A percentile compares a stretch with the other conserved stretches of the same genome.
These are phyloP conservation scores for Cicer pinnatifidum DNA, from an alignment of 306 rosid species.

Conservation along the genomic window DNA sequence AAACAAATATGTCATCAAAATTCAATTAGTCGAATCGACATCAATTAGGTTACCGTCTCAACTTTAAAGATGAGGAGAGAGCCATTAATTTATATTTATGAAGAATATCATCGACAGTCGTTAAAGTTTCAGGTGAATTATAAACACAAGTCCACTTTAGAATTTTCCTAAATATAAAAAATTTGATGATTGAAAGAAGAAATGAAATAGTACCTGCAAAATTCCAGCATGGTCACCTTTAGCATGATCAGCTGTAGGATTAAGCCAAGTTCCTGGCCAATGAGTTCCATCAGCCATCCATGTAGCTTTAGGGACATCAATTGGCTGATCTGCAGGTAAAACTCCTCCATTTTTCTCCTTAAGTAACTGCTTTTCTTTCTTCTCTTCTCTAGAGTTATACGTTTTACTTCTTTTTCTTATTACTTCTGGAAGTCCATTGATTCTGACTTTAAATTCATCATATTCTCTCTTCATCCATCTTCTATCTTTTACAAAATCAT, in stretches of 20 bases:
- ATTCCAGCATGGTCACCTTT: constrained; percentile 95
- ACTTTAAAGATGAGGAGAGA: too few relatives aligned
- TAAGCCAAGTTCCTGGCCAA: constrained; percentile 85
- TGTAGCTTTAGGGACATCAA: constrained; percentile 58
- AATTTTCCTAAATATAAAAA: background rate
- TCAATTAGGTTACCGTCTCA: too few relatives aligned
- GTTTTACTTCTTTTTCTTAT: constrained; percentile 57
- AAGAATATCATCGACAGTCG: too few relatives aligned
- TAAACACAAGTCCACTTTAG: too few relatives aligned
- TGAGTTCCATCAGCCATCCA: constrained; percentile 97
- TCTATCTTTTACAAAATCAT: constrained; percentile 79
- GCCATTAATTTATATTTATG: too few relatives aligned
- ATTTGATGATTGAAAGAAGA: background rate
- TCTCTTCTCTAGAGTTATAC: constrained; percentile 63
- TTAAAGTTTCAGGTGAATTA: too few relatives aligned
- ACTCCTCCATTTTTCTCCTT: constrained; percentile 65
- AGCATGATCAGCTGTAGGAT: constrained; percentile 59
- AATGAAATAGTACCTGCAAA: constrained; percentile 59
- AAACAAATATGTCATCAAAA: too few relatives aligned
- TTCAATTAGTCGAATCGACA: too few relatives aligned
- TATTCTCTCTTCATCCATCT: constrained; percentile 94
- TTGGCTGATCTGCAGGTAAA: constrained; percentile 43
- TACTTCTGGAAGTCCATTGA: constrained; percentile 76
- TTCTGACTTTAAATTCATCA: constrained; percentile 88
- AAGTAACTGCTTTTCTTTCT: constrained; percentile 58